Base-by-base conservation (phyloP, 2,329 filamentous ascomycete species). In the Keithomyces neogunnii region DNA sequence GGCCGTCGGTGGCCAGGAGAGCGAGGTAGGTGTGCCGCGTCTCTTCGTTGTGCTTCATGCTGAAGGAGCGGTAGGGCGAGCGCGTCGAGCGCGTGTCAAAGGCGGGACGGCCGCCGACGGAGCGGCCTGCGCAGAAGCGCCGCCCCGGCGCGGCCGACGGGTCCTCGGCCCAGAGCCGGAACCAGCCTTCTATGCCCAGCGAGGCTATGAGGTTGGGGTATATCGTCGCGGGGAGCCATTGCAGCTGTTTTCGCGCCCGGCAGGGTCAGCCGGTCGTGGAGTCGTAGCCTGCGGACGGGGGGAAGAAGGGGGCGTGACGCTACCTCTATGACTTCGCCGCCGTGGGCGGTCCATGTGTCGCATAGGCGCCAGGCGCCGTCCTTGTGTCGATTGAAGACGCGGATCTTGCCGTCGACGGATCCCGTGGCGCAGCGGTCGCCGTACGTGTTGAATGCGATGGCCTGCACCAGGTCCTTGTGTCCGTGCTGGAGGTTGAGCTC, bases 101-200 rank as follows among this genome's bases (percentile, higher is more conserved):
- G 9, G 77, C 75, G 3, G 77, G 73, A 43, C 73, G 77, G 45
- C 74, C 70, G 48, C 63, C 67, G 35, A 69, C 69, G 40, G 68
- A 64, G 13, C 75, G 88, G 13, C 66, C 67, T 73, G 70, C 77
- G 64, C 85, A 88, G 75, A 96, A 97, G 48, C 91, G 85, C 33
- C 87, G 82, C 33, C 90, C 89, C 0, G 85, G 84, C 1, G 87
- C 78, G 47, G 93, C 86, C 1, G 85, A 86, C 13, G 87, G 84
- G 68, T 96, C 89, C 71, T 96, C 92, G 54, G 88, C 85, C 92
- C 92, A 97, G 57, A 97, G 77, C 65, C 90, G 89, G 73, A 95
- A 89, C 66, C 85, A 85, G 62, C 92, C 89, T 62, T 96, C 92
- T 62, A 92, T 87, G 56, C 88, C 89, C 53, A 96, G 86, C 50